Evolutionary conservation across 345 rosid genomes (phyloP), one percentile per base, ranked within the genome.

Genomic region (Melaleuca alternifolia): DNA sequence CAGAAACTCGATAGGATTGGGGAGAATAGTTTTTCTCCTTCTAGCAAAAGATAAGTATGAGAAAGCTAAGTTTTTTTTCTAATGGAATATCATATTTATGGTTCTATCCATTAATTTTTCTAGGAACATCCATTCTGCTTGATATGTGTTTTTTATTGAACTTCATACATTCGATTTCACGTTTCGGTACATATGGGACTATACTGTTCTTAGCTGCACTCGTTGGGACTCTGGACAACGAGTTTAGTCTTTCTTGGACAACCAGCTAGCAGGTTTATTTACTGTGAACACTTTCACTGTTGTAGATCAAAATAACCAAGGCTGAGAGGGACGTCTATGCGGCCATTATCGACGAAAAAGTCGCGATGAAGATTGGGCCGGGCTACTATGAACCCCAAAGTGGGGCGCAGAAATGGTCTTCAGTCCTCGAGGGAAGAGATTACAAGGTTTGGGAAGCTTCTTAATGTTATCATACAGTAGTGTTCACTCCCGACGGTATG

Each of bases 381-480:
- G 99, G 98, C 54, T 89, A 93, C 86, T 97, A 88, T 10, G 98
- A 96, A 85, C 99, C 99, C 41, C 94, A 89, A 44, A 91, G 83
- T 52, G 97, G 91, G 30, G 62, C 91, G 46, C 88, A 88, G 82
- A 91, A 65, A 51, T 97, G 99, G 99, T 94, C 94, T 50, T 13
- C 56, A 7, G 94, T 91, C 20, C n/a, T 90, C 1, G 95, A 96
- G 89, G 99, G 98, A 86, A 93, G 84, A 76, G 97, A 95, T 90
- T 97, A 95, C 94, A 95, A 93, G 94, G 94, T 93, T 81, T 97
- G 99, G 99, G 98, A 94, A 94, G 85, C 97, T 62, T 93, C 95
- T 37, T 94, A 92, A 90, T 82, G 23, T 54, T 13, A 84, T 23
- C 59, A 24, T 30, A 24, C 6, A 26, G 75, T 5, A 26, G 82